Conservation (phyloP, 306 rosid genomes). For the Dalbergia cochinchinensis region DNA sequence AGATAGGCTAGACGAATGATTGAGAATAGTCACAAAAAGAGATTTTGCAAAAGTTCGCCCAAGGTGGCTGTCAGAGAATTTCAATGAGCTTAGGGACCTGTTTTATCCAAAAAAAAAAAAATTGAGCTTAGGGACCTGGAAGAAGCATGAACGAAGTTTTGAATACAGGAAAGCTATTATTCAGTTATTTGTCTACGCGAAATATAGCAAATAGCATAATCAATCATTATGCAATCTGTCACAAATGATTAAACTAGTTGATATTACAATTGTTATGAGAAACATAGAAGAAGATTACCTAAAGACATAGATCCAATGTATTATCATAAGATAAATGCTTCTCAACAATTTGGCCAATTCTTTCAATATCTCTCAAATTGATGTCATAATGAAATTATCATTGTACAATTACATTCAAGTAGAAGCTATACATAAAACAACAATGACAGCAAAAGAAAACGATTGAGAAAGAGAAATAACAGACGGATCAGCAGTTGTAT, state of each 20-base stretch:
- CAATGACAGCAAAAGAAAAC: slow-evolving; percentile 23
- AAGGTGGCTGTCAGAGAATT: slow-evolving; percentile 64
- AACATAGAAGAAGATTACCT: slow-evolving; percentile 31
- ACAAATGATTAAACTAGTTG: slow-evolving; percentile 26
- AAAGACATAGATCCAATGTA: slow-evolving; percentile 25
- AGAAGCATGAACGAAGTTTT: slow-evolving; percentile 40
- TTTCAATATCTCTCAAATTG: slow-evolving; percentile 31
- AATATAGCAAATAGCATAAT: slow-evolving; percentile 27
- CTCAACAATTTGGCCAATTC: slow-evolving; percentile 38
- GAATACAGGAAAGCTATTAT: slow-evolving; percentile 21
- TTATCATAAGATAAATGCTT: slow-evolving; percentile 36
- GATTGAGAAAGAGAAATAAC: slow-evolving; percentile 35
- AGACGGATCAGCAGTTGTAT: slow-evolving; percentile 25
- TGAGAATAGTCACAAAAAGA: slow-evolving; percentile 68
- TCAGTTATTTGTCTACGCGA: slow-evolving; percentile 20
- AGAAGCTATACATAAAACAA: slow-evolving; percentile 16
- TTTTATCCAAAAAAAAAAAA: too few species aligned
- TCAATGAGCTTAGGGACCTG: slow-evolving; percentile 80
- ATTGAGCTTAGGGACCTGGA: slow-evolving; percentile 71
- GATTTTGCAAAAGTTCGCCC: slow-evolving; percentile 66
- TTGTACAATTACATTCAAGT: slow-evolving; percentile 24
- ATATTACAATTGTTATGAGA: neutral
- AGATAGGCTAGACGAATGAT: slow-evolving; percentile 73
- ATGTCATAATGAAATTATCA: slow-evolving; percentile 17
- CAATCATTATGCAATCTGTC: slow-evolving; percentile 16